A percentile compares a stretch with the other conserved stretches of the same genome.
phyloP scores from a whole-genome alignment of 1,139 yeast genomes.

The Candida neerlandica region DNA sequence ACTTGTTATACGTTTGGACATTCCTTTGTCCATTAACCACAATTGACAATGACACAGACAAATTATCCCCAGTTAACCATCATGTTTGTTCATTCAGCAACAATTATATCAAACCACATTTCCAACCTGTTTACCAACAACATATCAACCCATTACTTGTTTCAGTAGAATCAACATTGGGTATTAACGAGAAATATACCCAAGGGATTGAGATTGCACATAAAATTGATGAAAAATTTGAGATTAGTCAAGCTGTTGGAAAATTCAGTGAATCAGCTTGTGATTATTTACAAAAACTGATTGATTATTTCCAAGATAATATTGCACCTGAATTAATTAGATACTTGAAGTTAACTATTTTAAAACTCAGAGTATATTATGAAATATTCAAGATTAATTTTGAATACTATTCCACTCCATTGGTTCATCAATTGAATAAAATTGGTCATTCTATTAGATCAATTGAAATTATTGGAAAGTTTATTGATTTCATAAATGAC shows the following conservation, averaged over 20 bases:
- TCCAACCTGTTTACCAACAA: conserved; percentile 15
- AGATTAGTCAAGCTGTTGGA: background rate
- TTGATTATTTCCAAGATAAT: conserved; percentile 10
- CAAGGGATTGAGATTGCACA: background rate
- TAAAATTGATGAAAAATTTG: conserved; percentile 9
- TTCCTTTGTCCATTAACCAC: conserved; percentile 17
- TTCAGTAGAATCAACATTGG: conserved; percentile 9
- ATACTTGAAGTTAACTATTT: conserved; percentile 1
- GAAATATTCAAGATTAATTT: conserved; percentile 3
- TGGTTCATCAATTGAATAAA: background rate
- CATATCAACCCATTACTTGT: conserved; percentile 13
- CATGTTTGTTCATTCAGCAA: conserved; percentile 17
- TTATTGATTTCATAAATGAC: conserved; percentile 7
- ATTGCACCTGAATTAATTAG: conserved; percentile 3
- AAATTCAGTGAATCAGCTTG: conserved; percentile 4
- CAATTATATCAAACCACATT: conserved; percentile 14
- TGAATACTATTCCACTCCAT: conserved; percentile 4
- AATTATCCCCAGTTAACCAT: conserved; percentile 17
- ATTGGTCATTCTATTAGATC: conserved; percentile 2
- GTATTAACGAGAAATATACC: conserved; percentile 9
- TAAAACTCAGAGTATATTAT: conserved; percentile 3
- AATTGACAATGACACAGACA: background rate
- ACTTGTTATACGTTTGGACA: conserved; percentile 16
- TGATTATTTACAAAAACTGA: conserved; percentile 6
- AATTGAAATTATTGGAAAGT: conserved; percentile 6